Conservation (phyloP, 805 yeast species). For the Lachancea thermotolerans region DNA sequence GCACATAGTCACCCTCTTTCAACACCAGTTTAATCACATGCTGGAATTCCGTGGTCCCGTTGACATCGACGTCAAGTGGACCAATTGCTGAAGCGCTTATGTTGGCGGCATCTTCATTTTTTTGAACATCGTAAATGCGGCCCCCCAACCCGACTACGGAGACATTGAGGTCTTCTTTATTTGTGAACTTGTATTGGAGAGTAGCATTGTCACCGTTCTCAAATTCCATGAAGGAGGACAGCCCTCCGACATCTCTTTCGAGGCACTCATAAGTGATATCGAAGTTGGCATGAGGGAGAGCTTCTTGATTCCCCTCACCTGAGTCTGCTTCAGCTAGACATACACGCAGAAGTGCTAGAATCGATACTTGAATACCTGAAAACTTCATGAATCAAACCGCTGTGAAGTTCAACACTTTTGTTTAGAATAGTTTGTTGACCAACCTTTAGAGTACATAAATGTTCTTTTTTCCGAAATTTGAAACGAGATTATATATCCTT, state of each 20-base stretch:
- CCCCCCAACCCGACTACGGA: conserved; percentile 68
- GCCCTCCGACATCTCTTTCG: conserved; percentile 36
- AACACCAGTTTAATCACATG: conserved; percentile 58
- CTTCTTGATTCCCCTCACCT: background rate
- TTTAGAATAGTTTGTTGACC: no score
- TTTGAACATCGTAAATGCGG: conserved; percentile 46
- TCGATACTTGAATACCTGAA: background rate
- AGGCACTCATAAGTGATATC: conserved; percentile 43
- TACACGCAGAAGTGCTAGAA: background rate
- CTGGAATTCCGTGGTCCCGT: conserved; percentile 42
- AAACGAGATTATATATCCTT: no score
- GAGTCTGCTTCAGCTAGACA: background rate
- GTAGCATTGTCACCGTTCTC: conserved; percentile 49
- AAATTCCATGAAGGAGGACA: conserved; percentile 37
- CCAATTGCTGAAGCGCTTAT: conserved; percentile 60
- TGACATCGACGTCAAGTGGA: conserved; percentile 47
- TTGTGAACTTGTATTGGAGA: conserved; percentile 45
- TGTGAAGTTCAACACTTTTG: no score
- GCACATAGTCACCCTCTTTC: conserved; percentile 47
- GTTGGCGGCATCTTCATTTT: conserved; percentile 48
- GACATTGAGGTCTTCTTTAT: conserved; percentile 45
- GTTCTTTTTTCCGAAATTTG: no score
- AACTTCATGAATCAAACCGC: background rate
- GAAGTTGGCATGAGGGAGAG: conserved; percentile 30
- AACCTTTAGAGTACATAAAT: no score